Conservation (phyloP, 2,329 filamentous ascomycete species). For the Coniochaeta sp. region DNA sequence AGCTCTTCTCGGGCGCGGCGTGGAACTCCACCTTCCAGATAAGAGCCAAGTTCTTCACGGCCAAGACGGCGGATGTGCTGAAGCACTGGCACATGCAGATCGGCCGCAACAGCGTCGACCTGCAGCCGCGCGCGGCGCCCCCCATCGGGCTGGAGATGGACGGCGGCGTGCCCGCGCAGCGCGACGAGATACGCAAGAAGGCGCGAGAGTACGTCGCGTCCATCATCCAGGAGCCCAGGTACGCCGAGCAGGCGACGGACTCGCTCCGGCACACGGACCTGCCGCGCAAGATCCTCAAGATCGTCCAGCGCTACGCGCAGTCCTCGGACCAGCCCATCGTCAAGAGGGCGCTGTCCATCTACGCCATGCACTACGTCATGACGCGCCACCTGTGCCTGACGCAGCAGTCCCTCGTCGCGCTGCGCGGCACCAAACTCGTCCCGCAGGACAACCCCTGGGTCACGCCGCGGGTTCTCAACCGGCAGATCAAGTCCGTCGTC, state of each 20-base stretch:
- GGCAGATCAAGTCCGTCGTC: slow-evolving; percentile 49
- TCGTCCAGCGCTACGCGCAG: slow-evolving; percentile 40
- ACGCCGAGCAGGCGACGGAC: slow-evolving; percentile 43
- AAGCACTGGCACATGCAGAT: slow-evolving; percentile 42
- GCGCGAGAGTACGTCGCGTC: slow-evolving; percentile 41
- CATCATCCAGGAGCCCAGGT: slow-evolving; percentile 38
- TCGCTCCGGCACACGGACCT: slow-evolving; percentile 34
- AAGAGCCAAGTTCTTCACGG: slow-evolving; percentile 43
- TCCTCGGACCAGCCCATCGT: slow-evolving; percentile 37
- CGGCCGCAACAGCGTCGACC: slow-evolving; percentile 26
- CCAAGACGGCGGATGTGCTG: slow-evolving; percentile 37
- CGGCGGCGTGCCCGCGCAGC: slow-evolving; percentile 15
- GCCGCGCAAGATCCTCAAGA: slow-evolving; percentile 36
- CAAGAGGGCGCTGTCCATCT: slow-evolving; percentile 44
- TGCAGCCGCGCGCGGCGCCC: slow-evolving; percentile 34
- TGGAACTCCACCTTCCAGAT: slow-evolving; percentile 40
- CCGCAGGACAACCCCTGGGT: slow-evolving; percentile 35
- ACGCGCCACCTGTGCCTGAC: slow-evolving; percentile 47
- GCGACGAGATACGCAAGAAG: slow-evolving; percentile 37
- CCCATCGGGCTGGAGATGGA: slow-evolving; percentile 44
- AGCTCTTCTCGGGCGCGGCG: slow-evolving; percentile 38
- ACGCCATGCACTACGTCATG: slow-evolving; percentile 51
- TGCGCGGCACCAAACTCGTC: slow-evolving; percentile 34
- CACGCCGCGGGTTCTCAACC: slow-evolving; percentile 46
- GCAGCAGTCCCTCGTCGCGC: slow-evolving; percentile 29